phyloP scores from a whole-genome alignment of 1,139 yeast species.

The Keqinozyma sinolaborantium region DNA sequence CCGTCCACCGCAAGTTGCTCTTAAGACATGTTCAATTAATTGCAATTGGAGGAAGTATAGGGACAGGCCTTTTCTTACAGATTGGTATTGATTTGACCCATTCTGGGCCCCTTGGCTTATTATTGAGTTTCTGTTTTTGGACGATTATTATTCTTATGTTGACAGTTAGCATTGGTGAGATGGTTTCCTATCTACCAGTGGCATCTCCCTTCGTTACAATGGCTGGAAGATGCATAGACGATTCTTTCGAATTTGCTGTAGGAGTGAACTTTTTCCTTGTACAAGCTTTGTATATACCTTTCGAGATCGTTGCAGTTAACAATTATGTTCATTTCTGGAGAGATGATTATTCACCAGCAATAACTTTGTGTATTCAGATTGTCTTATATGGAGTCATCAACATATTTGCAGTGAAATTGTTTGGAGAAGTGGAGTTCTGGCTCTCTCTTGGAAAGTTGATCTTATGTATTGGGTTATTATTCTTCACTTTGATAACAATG shows the following conservation, averaged over 20 bases:
- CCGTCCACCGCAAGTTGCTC: constrained; percentile 11
- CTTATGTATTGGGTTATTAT: constrained; percentile 65
- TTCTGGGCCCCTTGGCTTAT: constrained; percentile 48
- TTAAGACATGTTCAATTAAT: constrained; percentile 30
- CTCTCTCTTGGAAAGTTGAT: constrained; percentile 69
- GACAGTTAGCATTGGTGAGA: constrained; percentile 75
- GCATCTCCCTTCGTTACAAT: constrained; percentile 57
- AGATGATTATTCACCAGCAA: constrained; percentile 67
- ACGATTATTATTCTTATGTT: constrained; percentile 52
- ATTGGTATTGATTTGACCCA: constrained; percentile 39
- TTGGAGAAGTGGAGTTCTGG: constrained; percentile 84
- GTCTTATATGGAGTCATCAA: constrained; percentile 61
- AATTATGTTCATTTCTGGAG: constrained; percentile 79
- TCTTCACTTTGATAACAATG: constrained; percentile 77
- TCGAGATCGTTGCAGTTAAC: constrained; percentile 78
- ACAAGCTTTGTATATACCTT: constrained; percentile 75
- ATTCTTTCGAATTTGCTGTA: constrained; percentile 72
- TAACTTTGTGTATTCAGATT: constrained; percentile 60
- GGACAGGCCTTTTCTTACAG: constrained; percentile 26
- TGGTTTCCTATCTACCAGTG: constrained; percentile 77
- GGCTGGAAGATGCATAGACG: constrained; percentile 57
- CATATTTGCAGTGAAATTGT: constrained; percentile 65
- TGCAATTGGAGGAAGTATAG: constrained; percentile 34
- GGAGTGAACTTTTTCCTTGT: constrained; percentile 80
- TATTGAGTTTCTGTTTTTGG: constrained; percentile 42